Percentiles rank a stretch among this genome's conserved stretches.
Evolutionary conservation across 2,329 filamentous ascomycete genomes (phyloP).

Genomic region (Bipolaris cookei): DNA sequence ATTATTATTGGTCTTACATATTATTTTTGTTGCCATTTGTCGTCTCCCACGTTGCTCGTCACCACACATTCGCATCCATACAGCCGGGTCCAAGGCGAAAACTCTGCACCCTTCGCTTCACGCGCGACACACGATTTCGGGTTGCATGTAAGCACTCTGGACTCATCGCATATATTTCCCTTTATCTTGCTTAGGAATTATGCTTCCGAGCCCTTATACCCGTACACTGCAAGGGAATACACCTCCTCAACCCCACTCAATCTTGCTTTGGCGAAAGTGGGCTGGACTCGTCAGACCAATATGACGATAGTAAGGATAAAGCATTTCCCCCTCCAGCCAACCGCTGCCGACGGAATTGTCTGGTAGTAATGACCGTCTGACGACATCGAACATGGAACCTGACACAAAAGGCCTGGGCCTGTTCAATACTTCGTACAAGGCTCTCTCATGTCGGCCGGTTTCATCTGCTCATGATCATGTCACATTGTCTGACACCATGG

Average conservation of each 20-base stretch:
- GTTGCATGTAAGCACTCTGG: constrained; percentile 19
- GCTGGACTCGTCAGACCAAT: not conserved
- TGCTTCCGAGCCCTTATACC: constrained; percentile 1
- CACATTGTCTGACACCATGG: constrained; percentile 8
- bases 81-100: constrained; percentile 31
- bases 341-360: not conserved
- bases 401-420: constrained; percentile 6
- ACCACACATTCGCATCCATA: constrained; percentile 29
- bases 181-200: constrained; percentile 3
- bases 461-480: constrained; percentile 12
- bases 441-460: not conserved
- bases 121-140: constrained; percentile 29
- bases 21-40: not conserved
- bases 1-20: not conserved
- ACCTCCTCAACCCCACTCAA: constrained; percentile 1
- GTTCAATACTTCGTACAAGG: not conserved
- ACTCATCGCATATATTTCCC: constrained; percentile 9
- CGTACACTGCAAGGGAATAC: constrained; percentile 20
- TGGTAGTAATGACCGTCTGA: constrained; percentile 6
- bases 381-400: constrained; percentile 11
- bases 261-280: constrained; percentile 2
- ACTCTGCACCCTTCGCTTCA: constrained; percentile 27
- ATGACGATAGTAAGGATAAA: constrained; percentile 5
- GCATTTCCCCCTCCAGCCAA: not conserved
- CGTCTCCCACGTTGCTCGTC: constrained; percentile 16